Evolutionary conservation across 192 early-diverging fungal species (phyloP).

Genomic region (Chytriomyces sp.): DNA sequence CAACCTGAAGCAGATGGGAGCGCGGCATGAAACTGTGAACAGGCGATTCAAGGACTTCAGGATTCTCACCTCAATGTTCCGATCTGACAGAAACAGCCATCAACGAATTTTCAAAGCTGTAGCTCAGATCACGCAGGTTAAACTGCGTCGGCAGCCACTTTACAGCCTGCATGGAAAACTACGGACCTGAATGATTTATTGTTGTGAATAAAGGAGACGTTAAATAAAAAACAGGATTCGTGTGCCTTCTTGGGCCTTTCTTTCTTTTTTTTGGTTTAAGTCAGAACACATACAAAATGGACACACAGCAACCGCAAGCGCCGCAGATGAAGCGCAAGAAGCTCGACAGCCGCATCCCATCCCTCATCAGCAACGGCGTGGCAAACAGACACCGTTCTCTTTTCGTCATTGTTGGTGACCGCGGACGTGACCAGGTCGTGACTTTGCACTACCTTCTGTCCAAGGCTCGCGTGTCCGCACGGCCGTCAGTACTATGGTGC

Average conservation of each 20-base stretch:
- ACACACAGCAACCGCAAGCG: not conserved
- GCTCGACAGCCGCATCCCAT: slow-evolving; percentile 93
- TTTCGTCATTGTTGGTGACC: slow-evolving; percentile 96
- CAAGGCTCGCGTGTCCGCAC: slow-evolving; percentile 85
- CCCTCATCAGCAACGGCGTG: slow-evolving; percentile 90
- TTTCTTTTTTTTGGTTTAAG: not conserved
- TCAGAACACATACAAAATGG: not conserved
- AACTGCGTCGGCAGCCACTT: no score
- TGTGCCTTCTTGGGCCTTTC: not conserved
- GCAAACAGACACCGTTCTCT: slow-evolving; percentile 89
- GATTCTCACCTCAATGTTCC: no score
- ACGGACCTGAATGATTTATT: no score
- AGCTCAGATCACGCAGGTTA: no score
- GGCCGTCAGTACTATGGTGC: slow-evolving; percentile 98
- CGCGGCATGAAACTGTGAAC: no score
- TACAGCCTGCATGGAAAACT: no score
- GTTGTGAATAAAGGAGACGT: no score
- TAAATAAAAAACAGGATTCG: no score
- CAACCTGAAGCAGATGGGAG: no score
- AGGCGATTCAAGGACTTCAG: no score
- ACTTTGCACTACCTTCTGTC: slow-evolving; percentile 96
- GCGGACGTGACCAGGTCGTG: slow-evolving; percentile 87
- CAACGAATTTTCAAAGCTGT: no score
- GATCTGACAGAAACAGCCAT: no score
- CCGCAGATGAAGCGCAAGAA: slow-evolving; percentile 53